Conservation (phyloP, 306 rosid genomes). For the Lathyrus oleraceus region DNA sequence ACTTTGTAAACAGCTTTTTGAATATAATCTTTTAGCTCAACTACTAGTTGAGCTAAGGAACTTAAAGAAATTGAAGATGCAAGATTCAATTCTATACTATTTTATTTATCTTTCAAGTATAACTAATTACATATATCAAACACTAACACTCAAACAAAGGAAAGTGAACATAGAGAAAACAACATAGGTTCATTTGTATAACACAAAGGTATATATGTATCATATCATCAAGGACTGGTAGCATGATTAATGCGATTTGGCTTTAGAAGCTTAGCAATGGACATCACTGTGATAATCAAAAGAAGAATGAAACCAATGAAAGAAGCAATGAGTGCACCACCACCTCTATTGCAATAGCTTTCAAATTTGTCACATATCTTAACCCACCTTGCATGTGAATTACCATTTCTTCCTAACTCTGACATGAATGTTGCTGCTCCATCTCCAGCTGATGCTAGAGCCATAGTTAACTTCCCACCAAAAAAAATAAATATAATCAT, state of each 20-base stretch:
- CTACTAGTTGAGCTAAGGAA: too few relatives aligned
- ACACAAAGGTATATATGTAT: not conserved
- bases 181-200: not conserved
- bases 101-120: constrained; percentile 31
- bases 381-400: constrained; percentile 85
- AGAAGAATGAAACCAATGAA: constrained; percentile 67
- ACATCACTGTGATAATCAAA: constrained; percentile 51
- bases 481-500: not conserved
- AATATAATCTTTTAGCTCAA: too few relatives aligned
- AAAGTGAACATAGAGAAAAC: constrained; percentile 20
- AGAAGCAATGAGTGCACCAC: constrained; percentile 67
- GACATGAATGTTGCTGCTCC: constrained; percentile 95
- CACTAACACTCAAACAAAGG: not conserved
- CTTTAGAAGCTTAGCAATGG: constrained; percentile 63
- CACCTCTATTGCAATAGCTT: constrained; percentile 60
- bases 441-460: constrained; percentile 64
- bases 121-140: constrained; percentile 21
- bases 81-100: not conserved
- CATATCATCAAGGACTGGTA: constrained; percentile 14
- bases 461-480: constrained; percentile 51
- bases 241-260: constrained; percentile 45
- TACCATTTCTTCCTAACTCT: constrained; percentile 74
- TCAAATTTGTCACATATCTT: constrained; percentile 83
- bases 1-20: too few relatives aligned
- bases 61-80: too few relatives aligned